Base-by-base conservation (phyloP, 305 asterid genomes). In the Ajuga reptans region DNA sequence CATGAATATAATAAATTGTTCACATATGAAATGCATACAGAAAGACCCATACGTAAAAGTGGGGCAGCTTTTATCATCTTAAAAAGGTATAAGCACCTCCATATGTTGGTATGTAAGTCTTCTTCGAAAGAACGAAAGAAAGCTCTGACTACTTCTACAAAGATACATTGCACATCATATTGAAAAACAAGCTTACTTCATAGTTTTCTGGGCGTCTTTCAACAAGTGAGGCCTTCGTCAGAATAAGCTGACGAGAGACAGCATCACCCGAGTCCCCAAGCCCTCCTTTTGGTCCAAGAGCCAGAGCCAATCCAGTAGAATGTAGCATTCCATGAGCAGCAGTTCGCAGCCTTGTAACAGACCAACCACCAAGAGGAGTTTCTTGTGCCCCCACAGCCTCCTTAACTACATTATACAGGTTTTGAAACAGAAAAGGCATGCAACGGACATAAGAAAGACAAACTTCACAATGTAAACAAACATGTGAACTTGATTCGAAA, bases 201-300 rank as follows among this genome's bases (percentile, higher is more conserved):
- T 94, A 94, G 84, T 94, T 94, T 64, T 91, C 95, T 1, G 99
- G 97, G 29, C 99, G 96, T 73, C 99, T 84, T 81, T 94, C 99
- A 63, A 94, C 95, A 68, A 94, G 87, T 39, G 99, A 94, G 66
- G 75, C 82, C 89, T 85, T 91, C 45, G 99, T 93, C 46, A 93
- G 95, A 78, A 93, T 91, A 72, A 93, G 96, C 74, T 91, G 96
- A 71, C 99, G 90, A 37, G 96, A 87, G 77, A 89, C 95, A 54
- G 96, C 91, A 83, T 93, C 99, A 61, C 99, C 99, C 41, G 66
- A 75, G 72, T 93, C 96, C 77, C 99, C 99, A 42, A 93, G 89
- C 54, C 99, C 99, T 57, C 99, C 99, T 85, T 85, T 91, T 66
- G 97, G 96, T 72, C 99, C 99, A 79, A 86, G 78, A 42, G 84